Conservation (phyloP, 805 yeast genomes). For the Lipomyces orientalis region DNA sequence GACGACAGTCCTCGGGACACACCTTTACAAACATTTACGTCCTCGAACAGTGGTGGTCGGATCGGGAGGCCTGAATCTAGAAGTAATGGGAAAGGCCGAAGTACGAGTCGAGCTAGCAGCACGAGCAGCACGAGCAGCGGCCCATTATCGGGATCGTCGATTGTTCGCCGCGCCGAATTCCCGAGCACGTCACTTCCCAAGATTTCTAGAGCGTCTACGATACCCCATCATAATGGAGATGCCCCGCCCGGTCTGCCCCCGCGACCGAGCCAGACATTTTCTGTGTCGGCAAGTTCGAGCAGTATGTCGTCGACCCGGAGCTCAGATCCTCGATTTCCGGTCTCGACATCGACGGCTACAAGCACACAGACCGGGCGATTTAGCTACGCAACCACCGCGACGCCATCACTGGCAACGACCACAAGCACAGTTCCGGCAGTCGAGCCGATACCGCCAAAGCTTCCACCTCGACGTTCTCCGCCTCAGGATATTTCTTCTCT, state of each 20-base stretch:
- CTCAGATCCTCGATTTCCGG: background rate
- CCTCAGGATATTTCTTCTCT: constrained; percentile 6
- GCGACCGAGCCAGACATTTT: constrained; percentile 14
- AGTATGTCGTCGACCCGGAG: constrained; percentile 5
- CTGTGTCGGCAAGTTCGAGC: background rate
- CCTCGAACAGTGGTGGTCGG: background rate
- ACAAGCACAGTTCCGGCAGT: background rate
- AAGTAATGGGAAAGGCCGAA: background rate
- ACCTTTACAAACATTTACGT: constrained; percentile 30
- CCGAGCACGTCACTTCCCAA: constrained; percentile 32
- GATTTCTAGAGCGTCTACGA: background rate
- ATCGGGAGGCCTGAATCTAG: background rate
- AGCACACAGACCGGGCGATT: background rate
- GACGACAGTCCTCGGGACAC: constrained; percentile 25
- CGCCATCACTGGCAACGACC: background rate
- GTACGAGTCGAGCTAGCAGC: constrained; percentile 14
- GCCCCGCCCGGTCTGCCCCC: constrained; percentile 26
- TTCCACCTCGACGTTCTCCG: constrained; percentile 11
- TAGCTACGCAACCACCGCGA: background rate
- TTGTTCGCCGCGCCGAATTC: constrained; percentile 22
- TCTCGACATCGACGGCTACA: background rate
- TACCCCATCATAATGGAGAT: background rate
- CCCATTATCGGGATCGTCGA: background rate
- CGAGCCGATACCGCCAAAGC: constrained; percentile 7
- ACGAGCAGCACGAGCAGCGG: constrained; percentile 17